Percentiles rank a stretch among this genome's conserved stretches.
Conservation (phyloP, 2,329 filamentous ascomycete genomes). For the Beauveria medogensis region DNA sequence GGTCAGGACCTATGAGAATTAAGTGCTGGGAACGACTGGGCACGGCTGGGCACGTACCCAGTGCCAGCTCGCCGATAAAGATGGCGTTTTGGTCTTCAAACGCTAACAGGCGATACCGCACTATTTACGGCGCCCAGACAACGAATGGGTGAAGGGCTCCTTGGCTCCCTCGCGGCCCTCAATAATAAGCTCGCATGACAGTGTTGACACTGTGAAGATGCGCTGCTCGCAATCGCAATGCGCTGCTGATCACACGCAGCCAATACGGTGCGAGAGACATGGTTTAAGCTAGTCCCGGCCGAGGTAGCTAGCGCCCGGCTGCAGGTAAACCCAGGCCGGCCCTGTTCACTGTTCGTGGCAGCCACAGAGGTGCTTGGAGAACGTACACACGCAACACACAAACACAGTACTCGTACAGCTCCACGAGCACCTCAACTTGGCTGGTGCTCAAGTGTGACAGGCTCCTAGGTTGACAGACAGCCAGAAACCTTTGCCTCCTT, state of each 20-base stretch:
- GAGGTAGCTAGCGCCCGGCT: conserved; percentile 7
- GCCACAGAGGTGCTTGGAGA: background rate
- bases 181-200: background rate
- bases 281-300: conserved; percentile 3
- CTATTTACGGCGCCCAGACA: background rate
- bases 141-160: background rate
- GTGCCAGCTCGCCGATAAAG: background rate
- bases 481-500: background rate
- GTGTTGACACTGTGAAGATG: background rate
- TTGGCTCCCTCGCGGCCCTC: background rate
- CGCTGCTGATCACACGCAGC: conserved; percentile 1
- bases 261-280: conserved; percentile 9
- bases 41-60: background rate
- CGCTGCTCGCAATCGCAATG: conserved; percentile 3
- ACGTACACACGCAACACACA: background rate
- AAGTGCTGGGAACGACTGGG: background rate
- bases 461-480: background rate
- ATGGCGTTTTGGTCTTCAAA: too few species aligned
- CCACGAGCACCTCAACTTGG: background rate
- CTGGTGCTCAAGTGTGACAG: background rate
- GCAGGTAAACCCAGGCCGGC: background rate
- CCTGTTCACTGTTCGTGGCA: background rate
- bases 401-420: background rate
- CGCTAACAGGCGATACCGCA: background rate
- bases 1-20: background rate